Evolutionary conservation across 345 rosid genomes (phyloP).

Genomic region (Mangifera indica): DNA sequence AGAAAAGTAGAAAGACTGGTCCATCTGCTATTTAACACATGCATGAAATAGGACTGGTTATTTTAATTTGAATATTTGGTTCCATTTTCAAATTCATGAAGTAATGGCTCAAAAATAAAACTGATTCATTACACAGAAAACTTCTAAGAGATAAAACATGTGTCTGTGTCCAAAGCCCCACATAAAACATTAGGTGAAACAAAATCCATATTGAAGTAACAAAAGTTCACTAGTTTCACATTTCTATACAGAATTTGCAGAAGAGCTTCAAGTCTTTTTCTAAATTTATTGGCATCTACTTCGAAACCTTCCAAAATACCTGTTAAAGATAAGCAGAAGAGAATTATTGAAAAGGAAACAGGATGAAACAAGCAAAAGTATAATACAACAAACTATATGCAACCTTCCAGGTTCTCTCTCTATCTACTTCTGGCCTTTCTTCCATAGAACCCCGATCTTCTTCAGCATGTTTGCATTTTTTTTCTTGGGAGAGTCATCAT

Average conservation of each 20-base stretch:
- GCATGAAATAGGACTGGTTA: background rate
- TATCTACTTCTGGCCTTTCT: constrained; percentile 70
- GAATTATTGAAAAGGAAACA: background rate
- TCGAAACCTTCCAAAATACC: background rate
- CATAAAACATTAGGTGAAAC: background rate
- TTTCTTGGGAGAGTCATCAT: constrained; percentile 92
- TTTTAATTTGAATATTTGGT: background rate
- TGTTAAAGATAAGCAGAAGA: background rate
- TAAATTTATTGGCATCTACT: background rate
- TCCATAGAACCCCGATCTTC: constrained; percentile 87
- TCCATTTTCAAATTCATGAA: background rate
- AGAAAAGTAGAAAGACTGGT: background rate
- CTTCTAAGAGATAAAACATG: background rate
- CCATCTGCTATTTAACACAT: background rate
- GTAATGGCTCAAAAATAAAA: constrained; percentile 6
- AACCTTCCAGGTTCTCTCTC: constrained; percentile 5
- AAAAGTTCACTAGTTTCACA: constrained; percentile 10
- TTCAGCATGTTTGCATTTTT: constrained; percentile 84
- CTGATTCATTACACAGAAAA: background rate
- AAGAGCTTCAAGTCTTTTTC: background rate
- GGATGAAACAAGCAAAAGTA: background rate
- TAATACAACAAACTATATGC: background rate
- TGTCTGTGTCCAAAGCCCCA: background rate
- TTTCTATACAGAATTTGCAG: constrained; percentile 4
- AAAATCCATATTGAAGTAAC: constrained; percentile 12